Percentiles rank a stretch among this genome's conserved stretches.
Conservation (phyloP, 768 basidiomycete genomes). For the Tubosaeta brunneosetosa region DNA sequence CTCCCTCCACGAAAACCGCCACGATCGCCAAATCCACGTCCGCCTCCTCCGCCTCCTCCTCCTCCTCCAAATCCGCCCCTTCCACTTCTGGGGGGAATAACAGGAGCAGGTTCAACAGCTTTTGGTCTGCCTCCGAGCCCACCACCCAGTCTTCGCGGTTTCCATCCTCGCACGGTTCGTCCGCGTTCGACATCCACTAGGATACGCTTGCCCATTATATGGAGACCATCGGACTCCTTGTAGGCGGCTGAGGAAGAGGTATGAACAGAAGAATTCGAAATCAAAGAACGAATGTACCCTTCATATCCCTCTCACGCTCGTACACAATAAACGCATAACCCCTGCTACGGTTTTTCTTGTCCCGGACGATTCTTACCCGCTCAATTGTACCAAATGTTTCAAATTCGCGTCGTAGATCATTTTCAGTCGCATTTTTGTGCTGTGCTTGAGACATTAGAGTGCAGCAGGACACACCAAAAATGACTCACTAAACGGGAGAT, state of each 20-base stretch:
- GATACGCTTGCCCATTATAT: conserved; percentile 93
- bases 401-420: conserved; percentile 90
- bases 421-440: conserved; percentile 91
- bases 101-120: conserved; percentile 45
- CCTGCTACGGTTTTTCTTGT: conserved; percentile 80
- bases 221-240: conserved; percentile 96
- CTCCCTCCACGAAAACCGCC: conserved; percentile 40
- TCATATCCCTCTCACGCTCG: conserved; percentile 98
- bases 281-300: conserved; percentile 52
- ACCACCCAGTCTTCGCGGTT: conserved; percentile 93
- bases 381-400: conserved; percentile 95
- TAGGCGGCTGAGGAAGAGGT: conserved; percentile 64
- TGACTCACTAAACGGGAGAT: conserved; percentile 79
- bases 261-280: conserved; percentile 16
- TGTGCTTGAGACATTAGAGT: conserved; percentile 32
- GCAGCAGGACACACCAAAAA: neutral
- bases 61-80: conserved; percentile 41
- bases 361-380: conserved; percentile 86
- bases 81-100: conserved; percentile 25
- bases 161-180: conserved; percentile 97
- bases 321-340: conserved; percentile 98
- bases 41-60: too few relatives aligned
- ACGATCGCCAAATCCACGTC: conserved; percentile 34
- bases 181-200: conserved; percentile 98
- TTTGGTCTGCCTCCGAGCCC: conserved; percentile 99